phyloP scores from a whole-genome alignment of 148 eudicot genomes.

The Arbutus unedo region DNA sequence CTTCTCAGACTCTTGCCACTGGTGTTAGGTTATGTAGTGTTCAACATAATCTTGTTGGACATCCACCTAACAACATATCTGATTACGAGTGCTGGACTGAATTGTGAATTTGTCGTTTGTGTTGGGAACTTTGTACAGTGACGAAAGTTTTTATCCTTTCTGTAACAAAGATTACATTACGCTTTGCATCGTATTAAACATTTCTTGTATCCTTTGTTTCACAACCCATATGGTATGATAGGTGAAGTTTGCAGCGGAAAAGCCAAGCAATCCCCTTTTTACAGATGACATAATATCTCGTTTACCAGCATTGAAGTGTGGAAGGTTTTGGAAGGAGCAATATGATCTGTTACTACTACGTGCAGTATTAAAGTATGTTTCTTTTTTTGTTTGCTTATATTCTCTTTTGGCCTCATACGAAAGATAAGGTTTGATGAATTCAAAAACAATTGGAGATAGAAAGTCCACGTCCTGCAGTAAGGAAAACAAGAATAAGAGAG shows the following conservation, averaged over 20 bases:
- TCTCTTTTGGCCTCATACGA: not conserved
- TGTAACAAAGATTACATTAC: not conserved
- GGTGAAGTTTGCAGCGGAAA: constrained; percentile 52
- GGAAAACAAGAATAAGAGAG: not conserved
- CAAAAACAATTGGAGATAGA: not conserved
- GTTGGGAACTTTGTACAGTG: not conserved
- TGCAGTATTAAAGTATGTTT: constrained; percentile 77
- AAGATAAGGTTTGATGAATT: not conserved
- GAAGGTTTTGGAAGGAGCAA: constrained; percentile 77
- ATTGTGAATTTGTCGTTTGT: not conserved
- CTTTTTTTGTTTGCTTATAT: not conserved
- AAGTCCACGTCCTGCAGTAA: not conserved
- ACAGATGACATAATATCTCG: constrained; percentile 55
- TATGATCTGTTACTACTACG: constrained; percentile 71
- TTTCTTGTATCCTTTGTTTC: not conserved
- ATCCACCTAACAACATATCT: not conserved
- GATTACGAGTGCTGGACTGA: not conserved
- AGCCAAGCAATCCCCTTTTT: constrained; percentile 51
- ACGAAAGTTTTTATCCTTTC: not conserved
- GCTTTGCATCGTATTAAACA: not conserved
- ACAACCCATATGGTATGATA: constrained; percentile 23
- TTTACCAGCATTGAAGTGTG: constrained; percentile 69
- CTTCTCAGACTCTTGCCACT: not conserved
- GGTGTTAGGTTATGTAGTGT: not conserved
- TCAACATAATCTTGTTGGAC: not conserved